These are phyloP conservation scores for Osmozyma mogii DNA, from an alignment of 805 yeast genomes.

Conservation along the genomic window DNA sequence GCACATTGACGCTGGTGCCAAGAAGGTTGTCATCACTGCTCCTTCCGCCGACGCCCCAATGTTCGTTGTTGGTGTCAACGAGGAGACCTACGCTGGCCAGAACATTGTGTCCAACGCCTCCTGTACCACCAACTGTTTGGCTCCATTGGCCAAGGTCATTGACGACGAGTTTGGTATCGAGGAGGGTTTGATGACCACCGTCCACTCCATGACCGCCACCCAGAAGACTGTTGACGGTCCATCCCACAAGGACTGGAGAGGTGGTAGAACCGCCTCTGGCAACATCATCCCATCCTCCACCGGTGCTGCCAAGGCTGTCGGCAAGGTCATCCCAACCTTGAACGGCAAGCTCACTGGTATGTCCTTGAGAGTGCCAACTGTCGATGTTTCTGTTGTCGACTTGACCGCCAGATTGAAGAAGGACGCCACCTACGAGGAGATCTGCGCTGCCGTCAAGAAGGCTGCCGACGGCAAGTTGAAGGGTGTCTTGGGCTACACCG, in stretches of 20 bases:
- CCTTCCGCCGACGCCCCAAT: constrained; percentile 30
- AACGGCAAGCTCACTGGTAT: constrained; percentile 31
- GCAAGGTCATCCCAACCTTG: constrained; percentile 30
- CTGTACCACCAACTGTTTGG: constrained; percentile 32
- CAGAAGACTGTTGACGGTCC: constrained; percentile 32
- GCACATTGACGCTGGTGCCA: constrained; percentile 30
- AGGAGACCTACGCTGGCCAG: constrained; percentile 26
- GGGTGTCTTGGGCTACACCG: constrained; percentile 29
- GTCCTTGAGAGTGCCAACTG: constrained; percentile 30
- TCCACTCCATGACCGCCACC: constrained; percentile 31
- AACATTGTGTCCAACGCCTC: constrained; percentile 28
- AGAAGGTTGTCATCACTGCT: constrained; percentile 28
- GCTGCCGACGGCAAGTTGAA: constrained; percentile 26
- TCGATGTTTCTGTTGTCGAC: constrained; percentile 29
- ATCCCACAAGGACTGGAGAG: constrained; percentile 34
- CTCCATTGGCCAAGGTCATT: constrained; percentile 30
- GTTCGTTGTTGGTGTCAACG: constrained; percentile 30
- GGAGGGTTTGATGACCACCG: constrained; percentile 31
- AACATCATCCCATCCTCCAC: constrained; percentile 31
- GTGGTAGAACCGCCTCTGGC: constrained; percentile 31
- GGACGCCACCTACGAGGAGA: constrained; percentile 26
- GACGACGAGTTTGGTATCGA: constrained; percentile 28
- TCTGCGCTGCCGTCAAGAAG: constrained; percentile 22
- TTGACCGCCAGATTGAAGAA: constrained; percentile 26
- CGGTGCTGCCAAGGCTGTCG: constrained; percentile 32